A percentile compares a stretch with the other conserved stretches of the same genome.
Evolutionary conservation across 345 rosid genomes (phyloP).

Genomic region (Rhodamnia argentea): DNA sequence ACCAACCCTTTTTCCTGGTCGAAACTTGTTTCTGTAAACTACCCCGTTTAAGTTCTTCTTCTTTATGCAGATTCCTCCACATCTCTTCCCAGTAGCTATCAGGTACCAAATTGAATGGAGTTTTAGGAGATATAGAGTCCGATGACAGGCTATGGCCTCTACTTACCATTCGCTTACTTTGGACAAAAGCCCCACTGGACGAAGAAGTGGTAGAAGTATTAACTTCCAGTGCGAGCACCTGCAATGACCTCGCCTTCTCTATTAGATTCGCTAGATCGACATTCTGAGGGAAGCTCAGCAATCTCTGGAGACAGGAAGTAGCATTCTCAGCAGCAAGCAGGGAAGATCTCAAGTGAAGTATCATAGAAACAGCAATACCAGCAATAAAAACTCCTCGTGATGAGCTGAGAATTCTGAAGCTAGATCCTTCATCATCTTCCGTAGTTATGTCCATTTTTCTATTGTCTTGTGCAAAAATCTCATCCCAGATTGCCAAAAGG

Average conservation of each 20-base stretch:
- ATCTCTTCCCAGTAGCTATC: constrained; percentile 95
- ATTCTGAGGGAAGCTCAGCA: constrained; percentile 72
- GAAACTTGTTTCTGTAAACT: constrained; percentile 27
- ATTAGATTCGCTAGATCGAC: constrained; percentile 51
- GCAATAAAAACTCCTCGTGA: constrained; percentile 68
- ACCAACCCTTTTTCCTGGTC: constrained; percentile 56
- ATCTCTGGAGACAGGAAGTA: constrained; percentile 83
- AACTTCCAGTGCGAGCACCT: constrained; percentile 44
- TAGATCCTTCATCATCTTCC: constrained; percentile 19
- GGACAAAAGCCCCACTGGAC: constrained; percentile 18
- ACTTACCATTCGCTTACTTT: constrained; percentile 20
- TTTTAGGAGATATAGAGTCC: constrained; percentile 48
- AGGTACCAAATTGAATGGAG: constrained; percentile 47
- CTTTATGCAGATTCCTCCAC: constrained; percentile 72
- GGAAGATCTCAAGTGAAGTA: constrained; percentile 73
- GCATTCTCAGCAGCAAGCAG: constrained; percentile 88
- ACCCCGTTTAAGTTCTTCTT: constrained; percentile 40
- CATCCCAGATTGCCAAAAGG: constrained; percentile 88
- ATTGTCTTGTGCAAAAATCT: constrained; percentile 70
- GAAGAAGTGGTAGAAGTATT: constrained; percentile 19
- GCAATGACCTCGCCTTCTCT: constrained; percentile 69
- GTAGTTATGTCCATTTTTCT: constrained; percentile 12
- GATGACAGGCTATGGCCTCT: constrained; percentile 45
- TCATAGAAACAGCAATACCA: constrained; percentile 80
- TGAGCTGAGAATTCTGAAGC: constrained; percentile 48